Percentiles rank a stretch among this genome's conserved stretches.
Conservation (phyloP, 331 rosid species). For the Quercus lobata region DNA sequence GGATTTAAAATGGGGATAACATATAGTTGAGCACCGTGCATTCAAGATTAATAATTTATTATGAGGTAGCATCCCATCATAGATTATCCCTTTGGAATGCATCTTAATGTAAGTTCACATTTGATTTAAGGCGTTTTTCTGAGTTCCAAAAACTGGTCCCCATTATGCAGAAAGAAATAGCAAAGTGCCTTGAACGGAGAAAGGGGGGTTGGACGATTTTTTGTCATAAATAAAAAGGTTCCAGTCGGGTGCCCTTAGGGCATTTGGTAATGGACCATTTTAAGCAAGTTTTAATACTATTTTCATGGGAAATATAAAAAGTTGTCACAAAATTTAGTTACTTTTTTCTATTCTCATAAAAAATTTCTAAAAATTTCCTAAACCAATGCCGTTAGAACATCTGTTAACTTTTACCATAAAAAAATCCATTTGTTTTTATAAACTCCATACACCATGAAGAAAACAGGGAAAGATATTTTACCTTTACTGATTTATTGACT, state of each 20-base stretch:
- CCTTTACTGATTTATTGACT: conserved; percentile 84
- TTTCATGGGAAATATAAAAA: too few relatives aligned
- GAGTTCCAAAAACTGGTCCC: background rate
- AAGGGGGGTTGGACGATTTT: too few relatives aligned
- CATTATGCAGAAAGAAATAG: background rate
- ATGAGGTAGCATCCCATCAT: background rate
- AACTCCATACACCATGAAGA: background rate
- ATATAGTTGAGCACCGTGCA: background rate
- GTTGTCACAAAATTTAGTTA: too few relatives aligned
- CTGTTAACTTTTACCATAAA: too few relatives aligned
- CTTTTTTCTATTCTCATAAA: too few relatives aligned
- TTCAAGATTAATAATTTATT: background rate
- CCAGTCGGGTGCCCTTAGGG: too few relatives aligned
- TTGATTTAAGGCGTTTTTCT: background rate
- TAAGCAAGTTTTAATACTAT: too few relatives aligned
- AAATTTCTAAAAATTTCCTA: too few relatives aligned
- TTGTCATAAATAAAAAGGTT: too few relatives aligned
- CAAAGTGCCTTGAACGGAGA: background rate
- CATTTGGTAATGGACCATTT: too few relatives aligned
- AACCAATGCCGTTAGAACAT: too few relatives aligned
- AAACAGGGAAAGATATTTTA: conserved; percentile 19
- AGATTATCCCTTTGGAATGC: background rate
- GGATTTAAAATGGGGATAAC: background rate
- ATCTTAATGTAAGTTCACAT: background rate
- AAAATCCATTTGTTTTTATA: too few relatives aligned